phyloP scores from a whole-genome alignment of 1,284 basidiomycete species.

The Pyrrhoderma noxium region DNA sequence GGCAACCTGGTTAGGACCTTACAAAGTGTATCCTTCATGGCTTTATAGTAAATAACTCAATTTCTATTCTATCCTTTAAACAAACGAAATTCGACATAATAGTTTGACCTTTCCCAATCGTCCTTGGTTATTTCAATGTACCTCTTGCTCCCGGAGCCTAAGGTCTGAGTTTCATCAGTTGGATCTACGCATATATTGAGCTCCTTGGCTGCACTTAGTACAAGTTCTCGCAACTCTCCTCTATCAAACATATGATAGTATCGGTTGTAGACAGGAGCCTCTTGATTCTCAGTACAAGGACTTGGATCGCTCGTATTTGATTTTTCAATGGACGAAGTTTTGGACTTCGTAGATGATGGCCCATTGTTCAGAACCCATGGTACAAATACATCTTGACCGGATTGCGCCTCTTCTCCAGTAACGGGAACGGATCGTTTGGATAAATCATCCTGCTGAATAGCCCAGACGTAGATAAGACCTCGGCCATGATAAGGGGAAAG shows the following conservation, averaged over 20 bases:
- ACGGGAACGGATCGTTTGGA: conserved; percentile 65
- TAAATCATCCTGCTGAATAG: conserved; percentile 83
- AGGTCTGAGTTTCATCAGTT: conserved; percentile 6
- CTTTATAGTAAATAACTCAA: too few species aligned
- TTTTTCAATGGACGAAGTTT: background rate
- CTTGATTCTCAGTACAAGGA: conserved; percentile 16
- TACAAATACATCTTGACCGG: conserved; percentile 40
- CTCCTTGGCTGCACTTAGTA: conserved; percentile 51
- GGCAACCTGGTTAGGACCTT: background rate
- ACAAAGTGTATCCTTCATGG: too few species aligned
- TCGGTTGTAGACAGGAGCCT: conserved; percentile 55
- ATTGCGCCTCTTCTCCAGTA: background rate
- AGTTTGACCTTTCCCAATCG: conserved; percentile 84
- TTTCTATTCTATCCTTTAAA: conserved; percentile 39
- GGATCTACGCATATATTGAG: conserved; percentile 50
- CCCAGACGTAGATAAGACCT: conserved; percentile 97
- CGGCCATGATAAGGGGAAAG: conserved; percentile 64
- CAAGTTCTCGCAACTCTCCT: conserved; percentile 66
- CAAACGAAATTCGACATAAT: conserved; percentile 63
- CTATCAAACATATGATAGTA: conserved; percentile 92
- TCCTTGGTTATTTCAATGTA: conserved; percentile 64
- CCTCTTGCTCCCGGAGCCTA: conserved; percentile 17
- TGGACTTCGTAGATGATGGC: conserved; percentile 9
- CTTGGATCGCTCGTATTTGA: conserved; percentile 12
- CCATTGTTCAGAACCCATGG: conserved; percentile 36